Evolutionary conservation across 257 asterid species (phyloP).

Genomic region (Capsicum pubescens): DNA sequence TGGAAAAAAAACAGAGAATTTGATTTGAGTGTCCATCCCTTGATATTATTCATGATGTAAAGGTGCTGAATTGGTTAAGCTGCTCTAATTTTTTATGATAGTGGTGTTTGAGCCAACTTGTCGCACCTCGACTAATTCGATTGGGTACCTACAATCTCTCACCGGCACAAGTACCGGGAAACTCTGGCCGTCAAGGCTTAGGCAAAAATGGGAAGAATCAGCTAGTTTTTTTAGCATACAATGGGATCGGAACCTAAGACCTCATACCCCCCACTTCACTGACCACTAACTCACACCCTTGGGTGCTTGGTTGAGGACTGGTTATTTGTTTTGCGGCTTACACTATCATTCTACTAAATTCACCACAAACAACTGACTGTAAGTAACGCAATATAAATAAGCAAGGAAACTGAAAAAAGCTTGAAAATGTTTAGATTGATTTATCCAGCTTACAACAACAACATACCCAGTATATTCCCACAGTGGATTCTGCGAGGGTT

Average conservation of each 20-base stretch:
- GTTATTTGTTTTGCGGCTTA: neutral
- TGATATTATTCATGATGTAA: slow-evolving; percentile 1
- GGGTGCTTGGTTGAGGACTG: neutral
- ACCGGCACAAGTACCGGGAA: neutral
- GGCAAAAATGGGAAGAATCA: neutral
- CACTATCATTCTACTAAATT: neutral
- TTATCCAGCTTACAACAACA: neutral
- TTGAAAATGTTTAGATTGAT: neutral
- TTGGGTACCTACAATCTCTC: neutral
- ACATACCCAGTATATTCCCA: too few species aligned
- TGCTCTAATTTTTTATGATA: neutral
- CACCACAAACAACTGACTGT: neutral
- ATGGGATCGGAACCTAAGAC: neutral
- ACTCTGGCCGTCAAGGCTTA: neutral
- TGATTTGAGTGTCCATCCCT: neutral
- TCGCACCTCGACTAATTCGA: neutral
- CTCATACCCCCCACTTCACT: neutral
- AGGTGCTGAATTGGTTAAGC: neutral
- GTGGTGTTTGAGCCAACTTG: neutral
- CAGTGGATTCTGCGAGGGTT: too few species aligned
- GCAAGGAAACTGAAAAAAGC: neutral
- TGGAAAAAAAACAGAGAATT: neutral
- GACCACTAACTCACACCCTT: neutral
- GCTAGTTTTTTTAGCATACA: neutral
- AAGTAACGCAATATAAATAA: neutral